These are phyloP conservation scores for Phytophthora vignae DNA, from an alignment of 352 stramenopile genomes.

Conservation along the genomic window DNA sequence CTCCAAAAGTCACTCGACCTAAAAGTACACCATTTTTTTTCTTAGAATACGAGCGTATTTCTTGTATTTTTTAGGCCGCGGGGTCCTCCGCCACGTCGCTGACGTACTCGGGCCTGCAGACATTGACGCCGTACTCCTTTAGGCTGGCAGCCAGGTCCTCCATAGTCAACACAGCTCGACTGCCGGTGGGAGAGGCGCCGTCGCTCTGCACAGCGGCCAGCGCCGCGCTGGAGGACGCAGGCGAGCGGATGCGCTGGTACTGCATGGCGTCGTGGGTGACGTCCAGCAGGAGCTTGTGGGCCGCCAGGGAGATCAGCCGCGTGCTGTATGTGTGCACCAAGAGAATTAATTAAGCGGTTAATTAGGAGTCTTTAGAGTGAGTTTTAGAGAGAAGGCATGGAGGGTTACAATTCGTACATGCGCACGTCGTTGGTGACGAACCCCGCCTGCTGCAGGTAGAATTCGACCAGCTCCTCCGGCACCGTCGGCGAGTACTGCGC, in stretches of 20 bases:
- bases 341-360: background rate
- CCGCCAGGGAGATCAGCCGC: slow-evolving; percentile 69
- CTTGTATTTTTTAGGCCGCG: slow-evolving; percentile 4
- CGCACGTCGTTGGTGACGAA: slow-evolving; percentile 76
- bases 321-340: slow-evolving; percentile 38
- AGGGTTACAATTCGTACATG: slow-evolving; percentile 51
- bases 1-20: background rate
- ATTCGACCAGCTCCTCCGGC: slow-evolving; percentile 78
- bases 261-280: slow-evolving; percentile 84
- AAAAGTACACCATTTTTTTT: slow-evolving; percentile 13
- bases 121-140: slow-evolving; percentile 83
- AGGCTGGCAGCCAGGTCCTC: slow-evolving; percentile 80
- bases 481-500: slow-evolving; percentile 71
- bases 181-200: slow-evolving; percentile 24
- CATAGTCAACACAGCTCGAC: slow-evolving; percentile 66
- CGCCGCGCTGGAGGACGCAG: slow-evolving; percentile 7
- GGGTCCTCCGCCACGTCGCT: slow-evolving; percentile 62
- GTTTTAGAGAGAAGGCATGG: background rate
- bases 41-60: slow-evolving; percentile 6
- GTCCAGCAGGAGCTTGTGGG: slow-evolving; percentile 86
- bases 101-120: slow-evolving; percentile 85
- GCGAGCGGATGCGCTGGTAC: slow-evolving; percentile 72
- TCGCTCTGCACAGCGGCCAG: slow-evolving; percentile 17
- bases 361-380: background rate
- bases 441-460: slow-evolving; percentile 76